Conservation (phyloP, 2,329 filamentous ascomycete genomes). For the Lecanicillium sp. region DNA sequence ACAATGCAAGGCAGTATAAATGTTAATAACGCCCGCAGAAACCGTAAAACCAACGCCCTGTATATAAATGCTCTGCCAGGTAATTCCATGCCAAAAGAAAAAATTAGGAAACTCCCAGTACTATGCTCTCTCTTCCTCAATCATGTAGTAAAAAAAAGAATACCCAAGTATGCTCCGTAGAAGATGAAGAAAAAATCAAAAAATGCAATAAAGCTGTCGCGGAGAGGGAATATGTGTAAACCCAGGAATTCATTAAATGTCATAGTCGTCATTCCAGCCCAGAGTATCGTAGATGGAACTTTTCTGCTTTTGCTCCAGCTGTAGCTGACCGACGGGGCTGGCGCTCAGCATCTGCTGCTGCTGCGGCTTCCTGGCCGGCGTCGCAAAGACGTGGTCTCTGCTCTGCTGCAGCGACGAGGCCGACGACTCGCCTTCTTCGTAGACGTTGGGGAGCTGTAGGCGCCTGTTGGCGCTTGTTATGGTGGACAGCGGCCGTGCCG, state of each 20-base stretch:
- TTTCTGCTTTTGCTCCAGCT: slow-evolving; percentile 20
- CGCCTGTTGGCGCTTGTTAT: slow-evolving; percentile 5
- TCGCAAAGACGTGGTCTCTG: slow-evolving; percentile 26
- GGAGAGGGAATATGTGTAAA: not conserved
- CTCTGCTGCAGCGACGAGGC: too few relatives aligned
- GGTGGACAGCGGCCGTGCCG: slow-evolving; percentile 14
- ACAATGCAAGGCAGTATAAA: not conserved
- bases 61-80: not conserved
- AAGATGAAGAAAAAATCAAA: too few relatives aligned
- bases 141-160: not conserved
- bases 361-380: slow-evolving; percentile 33
- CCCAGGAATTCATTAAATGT: slow-evolving; percentile 33
- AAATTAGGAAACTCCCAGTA: slow-evolving; percentile 5
- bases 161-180: not conserved
- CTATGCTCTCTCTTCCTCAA: not conserved
- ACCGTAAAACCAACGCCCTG: not conserved
- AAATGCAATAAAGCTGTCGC: too few relatives aligned
- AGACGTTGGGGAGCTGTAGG: slow-evolving; percentile 10
- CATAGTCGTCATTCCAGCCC: slow-evolving; percentile 54
- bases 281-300: slow-evolving; percentile 48
- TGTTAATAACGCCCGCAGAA: not conserved
- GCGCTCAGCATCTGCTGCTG: slow-evolving; percentile 15
- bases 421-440: slow-evolving; percentile 14
- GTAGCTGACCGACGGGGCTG: slow-evolving; percentile 15
- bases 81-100: not conserved